Base-by-base conservation (phyloP, 2,329 filamentous ascomycete species). In the Juglanconis sp. region DNA sequence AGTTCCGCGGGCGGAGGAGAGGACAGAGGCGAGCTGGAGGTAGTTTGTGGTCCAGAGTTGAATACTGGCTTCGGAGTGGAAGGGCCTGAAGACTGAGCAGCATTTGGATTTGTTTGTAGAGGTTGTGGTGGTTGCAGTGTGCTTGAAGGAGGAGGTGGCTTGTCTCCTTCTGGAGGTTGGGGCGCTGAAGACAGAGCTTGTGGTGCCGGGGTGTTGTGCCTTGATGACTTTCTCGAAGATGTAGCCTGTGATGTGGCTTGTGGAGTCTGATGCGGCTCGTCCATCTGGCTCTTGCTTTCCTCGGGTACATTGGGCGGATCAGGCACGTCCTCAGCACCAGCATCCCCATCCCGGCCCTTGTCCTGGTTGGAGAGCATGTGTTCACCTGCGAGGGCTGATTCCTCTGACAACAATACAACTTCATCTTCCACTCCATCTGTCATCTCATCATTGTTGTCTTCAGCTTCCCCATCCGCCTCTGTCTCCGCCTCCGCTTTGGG, bases 11-110 rank as follows among this genome's bases (percentile, higher is more conserved):
- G 77, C 1, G 82, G 83, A 0, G 83, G 83, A 1, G 83, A 86
- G 0, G 83, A 86, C 11, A 86, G 72, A 0, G 83, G 83, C 1
- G 83, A 85, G 69, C 74, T 78, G 30, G 70, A 66, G 4, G 68
- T 61, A 48, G 60, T 54, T 31, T 64, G 38, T 57, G 51, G 58
- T 6, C 65, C 54, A 7, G 65, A 62, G 8, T 67, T 66, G 11
- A 66, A 62, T 5, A 59, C 53, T 10, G 59, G 62, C 51, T 62
- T 68, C 47, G 68, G 71, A 6, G 65, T 71, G 30, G 51, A 66
- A 24, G 57, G 56, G 56, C 54, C 66, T 53, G 69, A 69, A 34
- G 65, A 65, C 11, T 66, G 66, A 13, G 53, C 50, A 59, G 32
- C 62, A 17, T 11, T 35, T 15, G 38, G 40, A 38, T 48, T 51